Base-by-base conservation (phyloP, 768 basidiomycete species). In the Mrakia gelida region DNA sequence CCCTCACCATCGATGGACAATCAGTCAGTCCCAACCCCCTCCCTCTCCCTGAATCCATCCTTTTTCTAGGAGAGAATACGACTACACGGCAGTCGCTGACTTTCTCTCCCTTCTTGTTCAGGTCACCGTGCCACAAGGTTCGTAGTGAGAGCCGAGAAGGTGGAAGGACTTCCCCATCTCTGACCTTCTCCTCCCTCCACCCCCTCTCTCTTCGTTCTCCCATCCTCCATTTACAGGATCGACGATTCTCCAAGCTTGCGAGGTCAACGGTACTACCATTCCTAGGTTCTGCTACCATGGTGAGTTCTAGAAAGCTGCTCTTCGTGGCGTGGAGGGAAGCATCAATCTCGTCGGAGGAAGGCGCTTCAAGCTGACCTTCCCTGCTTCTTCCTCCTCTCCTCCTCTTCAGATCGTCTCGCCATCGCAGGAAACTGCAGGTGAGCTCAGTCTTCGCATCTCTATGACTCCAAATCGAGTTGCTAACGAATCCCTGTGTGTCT, bases 361-460 rank as follows among this genome's bases (percentile, higher is more conserved):
- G 54, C 43, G 32, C 26, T 52, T n/a, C 65, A 45, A 71, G 62
- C 45, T 45, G 49, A 43, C 59, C 95, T 79, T 96, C 59, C 45
- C 43, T 59, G 38, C 34, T 77, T 73, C 70, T 54, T 78, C 41
- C 75, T 76, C 9, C 81, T 92, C 92, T 83, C 92, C 92, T 84
- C 92, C 91, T 81, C 92, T 93, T 84, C 92, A 94, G 72, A 79
- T 62, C 78, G 78, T 82, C 89, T 98, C 34, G 94, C 95, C 71
- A 95, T 98, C 82, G 96, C 96, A 81, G 96, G 96, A 73, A 98
- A 98, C 84, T 98, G 96, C 87, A 92, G 93, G 92, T 92, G 80
- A 85, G 91, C 85, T 59, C 18, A 11, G n/a, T 26, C 56, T 70
- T 62, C 28, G 41, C 76, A 77, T 71, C 65, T 74, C 76, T 30